Conservation (phyloP, 139 green algal genomes). For the Deuterostichococcus epilithicus region DNA sequence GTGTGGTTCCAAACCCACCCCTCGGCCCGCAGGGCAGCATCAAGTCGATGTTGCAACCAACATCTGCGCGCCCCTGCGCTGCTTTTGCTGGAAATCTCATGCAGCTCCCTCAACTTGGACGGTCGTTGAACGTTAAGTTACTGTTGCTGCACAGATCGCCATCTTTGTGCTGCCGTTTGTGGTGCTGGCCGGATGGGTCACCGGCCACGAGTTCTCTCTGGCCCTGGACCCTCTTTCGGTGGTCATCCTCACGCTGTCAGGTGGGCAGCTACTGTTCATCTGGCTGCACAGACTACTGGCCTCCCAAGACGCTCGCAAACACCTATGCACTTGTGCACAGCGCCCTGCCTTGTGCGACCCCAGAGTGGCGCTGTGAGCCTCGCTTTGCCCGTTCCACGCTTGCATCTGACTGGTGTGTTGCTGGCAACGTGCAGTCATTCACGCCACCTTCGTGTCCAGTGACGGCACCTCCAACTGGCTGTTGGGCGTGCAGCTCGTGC, state of each 20-base stretch:
- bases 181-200: slow-evolving; percentile 73
- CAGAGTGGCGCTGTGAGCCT: background rate
- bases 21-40: slow-evolving; percentile 53
- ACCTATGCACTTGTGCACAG: no score
- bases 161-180: slow-evolving; percentile 80
- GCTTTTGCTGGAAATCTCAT: background rate
- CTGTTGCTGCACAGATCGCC: slow-evolving; percentile 52
- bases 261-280: background rate
- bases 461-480: slow-evolving; percentile 75
- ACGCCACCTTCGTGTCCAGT: slow-evolving; percentile 71
- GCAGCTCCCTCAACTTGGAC: background rate
- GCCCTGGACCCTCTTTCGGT: slow-evolving; percentile 62
- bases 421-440: slow-evolving; percentile 52
- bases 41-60: background rate
- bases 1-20: background rate
- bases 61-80: background rate
- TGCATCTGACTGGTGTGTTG: slow-evolving; percentile 13
- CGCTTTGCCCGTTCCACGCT: background rate
- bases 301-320: no score
- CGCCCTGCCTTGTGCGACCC: no score
- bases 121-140: background rate
- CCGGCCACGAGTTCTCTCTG: slow-evolving; percentile 64
- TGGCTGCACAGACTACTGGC: background rate
- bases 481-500: slow-evolving; percentile 67
- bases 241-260: slow-evolving; percentile 32